A percentile compares a stretch with the other conserved stretches of the same genome.
phyloP scores from a whole-genome alignment of 768 basidiomycete genomes.

The Amanita polypyramis region DNA sequence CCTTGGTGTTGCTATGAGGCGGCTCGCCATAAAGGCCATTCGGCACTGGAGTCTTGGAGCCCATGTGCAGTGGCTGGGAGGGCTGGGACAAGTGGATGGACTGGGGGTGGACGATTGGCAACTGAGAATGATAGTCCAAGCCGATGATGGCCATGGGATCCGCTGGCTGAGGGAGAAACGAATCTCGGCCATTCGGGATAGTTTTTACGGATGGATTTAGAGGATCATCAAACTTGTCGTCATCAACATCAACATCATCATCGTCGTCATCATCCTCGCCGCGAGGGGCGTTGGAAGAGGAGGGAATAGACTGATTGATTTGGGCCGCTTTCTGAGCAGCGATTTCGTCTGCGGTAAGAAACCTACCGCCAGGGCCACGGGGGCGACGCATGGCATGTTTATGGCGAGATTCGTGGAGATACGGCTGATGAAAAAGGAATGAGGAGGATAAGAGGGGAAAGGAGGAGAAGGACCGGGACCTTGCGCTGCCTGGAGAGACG shows the following conservation, averaged over 20 bases:
- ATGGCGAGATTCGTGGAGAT: conserved; percentile 96
- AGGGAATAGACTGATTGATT: conserved; percentile 23
- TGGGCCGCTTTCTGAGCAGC: conserved; percentile 59
- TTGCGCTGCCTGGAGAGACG: conserved; percentile 89
- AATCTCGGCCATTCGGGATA: conserved; percentile 7
- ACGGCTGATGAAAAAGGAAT: conserved; percentile 53
- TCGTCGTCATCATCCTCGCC: conserved; percentile 37
- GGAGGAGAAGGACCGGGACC: conserved; percentile 31
- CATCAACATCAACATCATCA: conserved; percentile 34
- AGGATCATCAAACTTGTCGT: conserved; percentile 8
- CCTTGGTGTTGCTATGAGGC: conserved; percentile 16
- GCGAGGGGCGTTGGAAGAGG: conserved; percentile 17
- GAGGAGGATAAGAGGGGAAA: conserved; percentile 3
- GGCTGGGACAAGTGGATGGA: conserved; percentile 14
- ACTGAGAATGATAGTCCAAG: conserved; percentile 14
- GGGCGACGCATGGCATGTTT: conserved; percentile 97
- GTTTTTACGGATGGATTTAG: conserved; percentile 18
- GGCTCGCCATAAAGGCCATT: conserved; percentile 10
- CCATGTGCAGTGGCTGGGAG: conserved; percentile 11
- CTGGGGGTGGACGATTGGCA: conserved; percentile 9
- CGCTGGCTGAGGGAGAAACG: conserved; percentile 9
- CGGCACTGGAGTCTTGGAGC: conserved; percentile 14
- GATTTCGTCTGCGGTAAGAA: conserved; percentile 94
- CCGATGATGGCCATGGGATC: conserved; percentile 13
- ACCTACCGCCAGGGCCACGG: conserved; percentile 92